A percentile compares a stretch with the other conserved stretches of the same genome.
These are phyloP conservation scores for Exophiala aquamarina DNA, from an alignment of 2,329 filamentous ascomycete species.

Conservation along the genomic window DNA sequence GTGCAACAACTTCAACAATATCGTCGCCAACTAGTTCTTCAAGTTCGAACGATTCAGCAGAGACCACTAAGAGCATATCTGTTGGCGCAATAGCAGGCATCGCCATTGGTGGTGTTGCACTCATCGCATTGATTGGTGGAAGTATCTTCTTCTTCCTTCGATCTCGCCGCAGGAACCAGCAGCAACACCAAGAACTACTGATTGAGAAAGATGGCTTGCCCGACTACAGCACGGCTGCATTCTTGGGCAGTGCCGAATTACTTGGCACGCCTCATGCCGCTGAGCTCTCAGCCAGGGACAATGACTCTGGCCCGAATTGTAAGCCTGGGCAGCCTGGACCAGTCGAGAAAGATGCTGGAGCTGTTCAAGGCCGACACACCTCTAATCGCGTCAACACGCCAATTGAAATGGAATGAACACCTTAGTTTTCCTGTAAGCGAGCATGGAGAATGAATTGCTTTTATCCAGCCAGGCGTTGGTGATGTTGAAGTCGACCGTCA, in stretches of 20 bases:
- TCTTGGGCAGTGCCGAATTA: conserved; percentile 6
- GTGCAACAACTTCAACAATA: background rate
- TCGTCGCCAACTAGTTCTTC: background rate
- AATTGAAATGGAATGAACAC: conserved; percentile 11
- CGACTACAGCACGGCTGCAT: conserved; percentile 5
- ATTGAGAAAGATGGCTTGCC: conserved; percentile 12
- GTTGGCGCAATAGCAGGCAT: conserved; percentile 20
- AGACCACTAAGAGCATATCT: background rate
- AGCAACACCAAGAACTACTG: background rate
- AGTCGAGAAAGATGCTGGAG: conserved; percentile 14
- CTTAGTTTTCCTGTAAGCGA: no score
- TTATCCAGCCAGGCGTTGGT: no score
- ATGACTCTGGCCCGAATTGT: background rate
- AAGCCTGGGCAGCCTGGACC: background rate
- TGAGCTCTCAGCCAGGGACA: conserved; percentile 6
- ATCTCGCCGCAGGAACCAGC: conserved; percentile 5
- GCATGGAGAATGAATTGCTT: no score
- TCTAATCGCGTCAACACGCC: background rate
- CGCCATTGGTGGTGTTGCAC: conserved; percentile 19
- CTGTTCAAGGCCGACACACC: conserved; percentile 3
- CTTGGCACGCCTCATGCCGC: conserved; percentile 5
- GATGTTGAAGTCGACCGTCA: no score
- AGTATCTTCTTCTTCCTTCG: conserved; percentile 20
- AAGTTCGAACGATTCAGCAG: background rate
- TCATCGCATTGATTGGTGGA: conserved; percentile 9